Evolutionary conservation across 2,329 filamentous ascomycete genomes (phyloP).

Genomic region (Acephala macrosclerotiorum): DNA sequence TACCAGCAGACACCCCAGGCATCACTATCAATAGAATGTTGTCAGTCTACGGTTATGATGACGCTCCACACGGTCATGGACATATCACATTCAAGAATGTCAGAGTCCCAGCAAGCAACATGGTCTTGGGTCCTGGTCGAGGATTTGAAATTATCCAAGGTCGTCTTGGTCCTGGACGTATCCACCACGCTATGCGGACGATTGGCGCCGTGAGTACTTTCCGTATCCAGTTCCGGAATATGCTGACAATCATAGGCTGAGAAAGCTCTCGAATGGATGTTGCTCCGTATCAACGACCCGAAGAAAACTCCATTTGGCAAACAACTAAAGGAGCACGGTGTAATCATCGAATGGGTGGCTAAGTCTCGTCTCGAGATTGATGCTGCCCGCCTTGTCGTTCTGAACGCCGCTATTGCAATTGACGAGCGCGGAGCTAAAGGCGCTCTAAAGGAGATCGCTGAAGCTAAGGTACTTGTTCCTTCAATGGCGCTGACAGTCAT

Average conservation of each 20-base stretch:
- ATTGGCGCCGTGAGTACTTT: constrained; percentile 75
- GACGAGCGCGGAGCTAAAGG: constrained; percentile 88
- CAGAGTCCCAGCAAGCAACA: constrained; percentile 81
- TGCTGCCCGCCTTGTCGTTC: constrained; percentile 84
- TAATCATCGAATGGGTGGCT: constrained; percentile 95
- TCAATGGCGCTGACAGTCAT: constrained; percentile 84
- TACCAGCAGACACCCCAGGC: constrained; percentile 80
- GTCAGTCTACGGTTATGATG: constrained; percentile 93
- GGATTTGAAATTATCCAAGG: constrained; percentile 99
- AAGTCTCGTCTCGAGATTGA: constrained; percentile 94
- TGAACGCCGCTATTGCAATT: constrained; percentile 96
- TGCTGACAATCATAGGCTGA: constrained; percentile 66
- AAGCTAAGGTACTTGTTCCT: constrained; percentile 93
- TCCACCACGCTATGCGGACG: constrained; percentile 96
- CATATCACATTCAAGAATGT: constrained; percentile 92
- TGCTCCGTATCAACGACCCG: constrained; percentile 92
- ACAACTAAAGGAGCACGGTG: constrained; percentile 85
- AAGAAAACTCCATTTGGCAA: constrained; percentile 92
- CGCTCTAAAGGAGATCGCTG: constrained; percentile 90
- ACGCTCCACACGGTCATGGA: constrained; percentile 97
- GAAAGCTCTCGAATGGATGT: constrained; percentile 91
- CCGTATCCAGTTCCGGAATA: neutral
- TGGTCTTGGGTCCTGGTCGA: constrained; percentile 90
- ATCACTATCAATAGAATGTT: constrained; percentile 96
- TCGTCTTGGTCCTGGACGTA: constrained; percentile 91